Percentiles rank a stretch among this genome's conserved stretches.
These are phyloP conservation scores for Skeletonema potamos DNA, from an alignment of 108 stramenopile species.

Conservation along the genomic window DNA sequence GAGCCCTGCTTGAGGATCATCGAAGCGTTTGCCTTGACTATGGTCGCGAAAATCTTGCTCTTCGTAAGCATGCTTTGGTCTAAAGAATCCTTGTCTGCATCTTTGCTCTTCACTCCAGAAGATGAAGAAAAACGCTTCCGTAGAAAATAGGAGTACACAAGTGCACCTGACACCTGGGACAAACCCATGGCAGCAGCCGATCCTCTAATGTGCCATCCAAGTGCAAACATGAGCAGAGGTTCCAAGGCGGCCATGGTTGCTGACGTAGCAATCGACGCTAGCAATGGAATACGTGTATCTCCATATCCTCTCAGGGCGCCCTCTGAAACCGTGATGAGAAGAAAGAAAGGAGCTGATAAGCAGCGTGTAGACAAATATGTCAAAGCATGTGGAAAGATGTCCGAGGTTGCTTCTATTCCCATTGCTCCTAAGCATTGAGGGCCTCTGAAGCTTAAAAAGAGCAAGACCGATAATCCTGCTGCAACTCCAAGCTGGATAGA, in stretches of 20 bases:
- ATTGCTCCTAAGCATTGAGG: constrained; percentile 54
- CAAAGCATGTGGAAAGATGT: constrained; percentile 43
- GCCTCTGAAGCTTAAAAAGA: constrained; percentile 20
- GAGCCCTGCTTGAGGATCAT: constrained; percentile 61
- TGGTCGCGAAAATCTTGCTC: constrained; percentile 19
- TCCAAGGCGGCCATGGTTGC: constrained; percentile 69
- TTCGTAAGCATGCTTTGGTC: not conserved
- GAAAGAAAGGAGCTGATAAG: constrained; percentile 69
- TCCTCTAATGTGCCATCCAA: constrained; percentile 61
- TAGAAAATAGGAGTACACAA: constrained; percentile 42
- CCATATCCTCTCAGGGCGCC: constrained; percentile 80
- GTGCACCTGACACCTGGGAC: constrained; percentile 51
- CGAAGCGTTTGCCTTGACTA: constrained; percentile 56
- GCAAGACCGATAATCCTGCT: constrained; percentile 42
- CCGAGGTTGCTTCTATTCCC: constrained; percentile 50
- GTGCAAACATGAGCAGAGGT: constrained; percentile 78
- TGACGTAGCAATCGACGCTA: constrained; percentile 57
- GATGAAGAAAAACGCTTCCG: constrained; percentile 41
- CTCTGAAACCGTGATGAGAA: constrained; percentile 68
- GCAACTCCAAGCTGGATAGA: constrained; percentile 41
- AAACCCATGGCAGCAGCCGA: constrained; percentile 80
- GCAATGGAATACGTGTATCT: constrained; percentile 68
- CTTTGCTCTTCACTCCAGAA: not conserved
- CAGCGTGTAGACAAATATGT: constrained; percentile 58
- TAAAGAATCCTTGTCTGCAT: not conserved